phyloP scores from a whole-genome alignment of 352 stramenopile species.

The Plasmopara viticola region DNA sequence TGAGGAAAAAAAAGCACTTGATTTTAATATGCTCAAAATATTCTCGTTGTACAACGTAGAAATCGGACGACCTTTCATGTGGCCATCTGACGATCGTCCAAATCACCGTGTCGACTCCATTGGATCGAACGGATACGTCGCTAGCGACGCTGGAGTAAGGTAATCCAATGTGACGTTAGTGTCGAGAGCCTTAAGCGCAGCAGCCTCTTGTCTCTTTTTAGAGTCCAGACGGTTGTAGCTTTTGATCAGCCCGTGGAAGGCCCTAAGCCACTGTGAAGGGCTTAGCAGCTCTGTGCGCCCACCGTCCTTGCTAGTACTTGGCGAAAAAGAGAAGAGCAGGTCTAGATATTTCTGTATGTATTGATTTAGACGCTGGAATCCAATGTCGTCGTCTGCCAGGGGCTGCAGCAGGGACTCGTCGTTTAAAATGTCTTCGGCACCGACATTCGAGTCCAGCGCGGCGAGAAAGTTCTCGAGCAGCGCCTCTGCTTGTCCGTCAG shows the following conservation, averaged over 20 bases:
- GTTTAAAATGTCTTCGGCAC: conserved; percentile 12
- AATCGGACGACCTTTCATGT: conserved; percentile 4
- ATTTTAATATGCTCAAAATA: conserved; percentile 1
- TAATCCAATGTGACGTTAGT: conserved; percentile 4
- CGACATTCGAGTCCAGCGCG: conserved; percentile 28
- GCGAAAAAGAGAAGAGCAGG: conserved; percentile 34
- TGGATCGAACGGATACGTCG: conserved; percentile 12
- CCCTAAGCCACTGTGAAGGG: conserved; percentile 54
- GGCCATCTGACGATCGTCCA: neutral
- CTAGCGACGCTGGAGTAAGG: conserved; percentile 7
- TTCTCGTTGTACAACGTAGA: conserved; percentile 6
- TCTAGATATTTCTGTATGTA: conserved; percentile 60
- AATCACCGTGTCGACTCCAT: conserved; percentile 16
- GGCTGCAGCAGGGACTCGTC: conserved; percentile 33
- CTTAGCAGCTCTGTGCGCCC: conserved; percentile 49
- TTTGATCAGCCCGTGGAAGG: conserved; percentile 52
- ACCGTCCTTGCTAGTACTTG: conserved; percentile 26
- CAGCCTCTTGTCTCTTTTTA: conserved; percentile 37
- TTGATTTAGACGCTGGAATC: conserved; percentile 46
- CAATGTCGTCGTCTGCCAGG: conserved; percentile 50
- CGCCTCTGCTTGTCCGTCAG: conserved; percentile 24
- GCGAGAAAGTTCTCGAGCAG: conserved; percentile 42
- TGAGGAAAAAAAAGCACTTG: conserved; percentile 4
- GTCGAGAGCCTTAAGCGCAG: conserved; percentile 9
- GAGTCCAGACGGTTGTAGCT: conserved; percentile 46